phyloP scores from a whole-genome alignment of 1,284 basidiomycete genomes.

The Inonotus hispidus region DNA sequence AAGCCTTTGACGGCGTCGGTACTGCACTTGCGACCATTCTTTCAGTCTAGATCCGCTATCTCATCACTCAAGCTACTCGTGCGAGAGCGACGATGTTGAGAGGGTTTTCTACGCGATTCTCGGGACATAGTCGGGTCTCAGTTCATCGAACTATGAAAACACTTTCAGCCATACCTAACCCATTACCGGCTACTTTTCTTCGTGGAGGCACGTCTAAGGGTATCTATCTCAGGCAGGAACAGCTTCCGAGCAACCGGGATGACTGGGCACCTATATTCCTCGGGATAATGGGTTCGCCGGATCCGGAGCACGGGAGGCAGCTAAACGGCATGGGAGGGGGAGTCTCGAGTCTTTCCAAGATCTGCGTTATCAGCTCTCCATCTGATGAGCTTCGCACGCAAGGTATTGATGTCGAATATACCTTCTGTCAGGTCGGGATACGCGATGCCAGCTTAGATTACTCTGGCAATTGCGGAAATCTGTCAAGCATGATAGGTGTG shows the following conservation, averaged over 20 bases:
- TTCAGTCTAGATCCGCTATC: too few relatives aligned
- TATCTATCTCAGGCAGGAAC: slow-evolving; percentile 51
- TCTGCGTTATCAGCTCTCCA: slow-evolving; percentile 60
- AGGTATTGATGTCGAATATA: slow-evolving; percentile 57
- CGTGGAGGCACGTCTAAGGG: slow-evolving; percentile 81
- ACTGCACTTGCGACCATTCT: too few relatives aligned
- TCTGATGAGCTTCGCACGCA: slow-evolving; percentile 32
- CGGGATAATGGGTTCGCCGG: slow-evolving; percentile 81
- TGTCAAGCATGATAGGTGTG: slow-evolving; percentile 61
- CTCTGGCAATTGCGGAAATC: slow-evolving; percentile 67
- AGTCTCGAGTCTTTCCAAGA: slow-evolving; percentile 72
- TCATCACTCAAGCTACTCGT: too few relatives aligned
- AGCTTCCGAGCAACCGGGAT: slow-evolving; percentile 44
- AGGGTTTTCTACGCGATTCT: background rate
- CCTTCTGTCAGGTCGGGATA: slow-evolving; percentile 56
- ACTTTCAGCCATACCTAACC: slow-evolving; percentile 27
- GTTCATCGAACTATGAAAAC: background rate
- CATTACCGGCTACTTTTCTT: slow-evolving; percentile 55
- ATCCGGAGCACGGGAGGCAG: slow-evolving; percentile 66
- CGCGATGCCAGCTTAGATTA: slow-evolving; percentile 53
- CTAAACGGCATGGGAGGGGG: slow-evolving; percentile 84
- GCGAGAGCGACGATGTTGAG: background rate
- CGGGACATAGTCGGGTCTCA: background rate
- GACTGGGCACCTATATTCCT: slow-evolving; percentile 62
- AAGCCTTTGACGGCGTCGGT: too few relatives aligned